Evolutionary conservation across 805 yeast genomes (phyloP).

Genomic region (Jamesozyma lodderae): DNA sequence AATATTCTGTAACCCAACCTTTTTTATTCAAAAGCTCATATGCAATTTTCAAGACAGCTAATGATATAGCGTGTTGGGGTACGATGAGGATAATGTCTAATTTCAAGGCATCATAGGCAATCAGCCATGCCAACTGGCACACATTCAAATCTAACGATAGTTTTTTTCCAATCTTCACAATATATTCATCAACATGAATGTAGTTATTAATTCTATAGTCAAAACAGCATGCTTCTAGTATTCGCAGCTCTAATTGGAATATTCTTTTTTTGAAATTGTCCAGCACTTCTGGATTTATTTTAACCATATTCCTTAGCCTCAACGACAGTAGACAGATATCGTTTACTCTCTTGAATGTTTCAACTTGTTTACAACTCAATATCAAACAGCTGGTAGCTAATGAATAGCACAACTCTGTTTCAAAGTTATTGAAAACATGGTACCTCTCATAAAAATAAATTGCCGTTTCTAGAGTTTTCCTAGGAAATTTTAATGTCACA

Average conservation of each 20-base stretch:
- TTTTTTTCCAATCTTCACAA: slow-evolving; percentile 51
- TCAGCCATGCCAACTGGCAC: slow-evolving; percentile 59
- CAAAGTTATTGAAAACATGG: slow-evolving; percentile 55
- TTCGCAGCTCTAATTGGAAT: slow-evolving; percentile 55
- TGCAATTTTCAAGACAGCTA: slow-evolving; percentile 57
- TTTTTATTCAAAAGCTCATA: slow-evolving; percentile 34
- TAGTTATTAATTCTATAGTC: slow-evolving; percentile 57
- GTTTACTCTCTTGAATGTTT: slow-evolving; percentile 66
- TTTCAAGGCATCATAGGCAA: slow-evolving; percentile 62
- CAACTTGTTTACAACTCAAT: slow-evolving; percentile 71
- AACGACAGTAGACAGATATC: slow-evolving; percentile 43
- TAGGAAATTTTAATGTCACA: slow-evolving; percentile 52
- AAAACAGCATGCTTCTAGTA: slow-evolving; percentile 69
- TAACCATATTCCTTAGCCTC: slow-evolving; percentile 25
- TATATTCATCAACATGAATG: slow-evolving; percentile 50
- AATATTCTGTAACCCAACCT: slow-evolving; percentile 13
- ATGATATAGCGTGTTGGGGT: slow-evolving; percentile 70
- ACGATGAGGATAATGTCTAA: slow-evolving; percentile 59
- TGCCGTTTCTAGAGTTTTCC: slow-evolving; percentile 58
- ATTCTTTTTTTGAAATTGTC: slow-evolving; percentile 52
- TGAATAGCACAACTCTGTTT: slow-evolving; percentile 44
- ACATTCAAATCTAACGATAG: slow-evolving; percentile 38
- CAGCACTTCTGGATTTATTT: slow-evolving; percentile 26
- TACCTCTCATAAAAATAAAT: slow-evolving; percentile 67
- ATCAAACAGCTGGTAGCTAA: slow-evolving; percentile 63